Conservation (phyloP, 2,329 filamentous ascomycete genomes). For the Xylaria sp. region DNA sequence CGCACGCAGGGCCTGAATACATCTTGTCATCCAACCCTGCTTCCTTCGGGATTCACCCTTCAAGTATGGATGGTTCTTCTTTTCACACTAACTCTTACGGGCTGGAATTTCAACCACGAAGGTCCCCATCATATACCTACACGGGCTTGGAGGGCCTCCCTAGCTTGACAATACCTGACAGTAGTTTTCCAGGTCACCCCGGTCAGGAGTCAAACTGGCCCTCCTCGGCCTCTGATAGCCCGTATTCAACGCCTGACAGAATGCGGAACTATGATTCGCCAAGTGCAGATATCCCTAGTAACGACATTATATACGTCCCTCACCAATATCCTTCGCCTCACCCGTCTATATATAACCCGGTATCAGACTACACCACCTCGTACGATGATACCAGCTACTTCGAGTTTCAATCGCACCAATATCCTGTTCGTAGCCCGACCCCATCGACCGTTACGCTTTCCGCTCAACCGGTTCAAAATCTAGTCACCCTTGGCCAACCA, state of each 20-base stretch:
- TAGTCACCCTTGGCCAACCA: slow-evolving; percentile 53
- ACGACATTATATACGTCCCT: slow-evolving; percentile 36
- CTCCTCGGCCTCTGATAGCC: slow-evolving; percentile 55
- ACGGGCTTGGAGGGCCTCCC: slow-evolving; percentile 40
- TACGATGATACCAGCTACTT: slow-evolving; percentile 46
- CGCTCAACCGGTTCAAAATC: slow-evolving; percentile 54
- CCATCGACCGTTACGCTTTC: slow-evolving; percentile 51
- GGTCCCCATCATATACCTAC: slow-evolving; percentile 36
- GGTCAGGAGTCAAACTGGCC: slow-evolving; percentile 49
- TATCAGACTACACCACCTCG: slow-evolving; percentile 45
- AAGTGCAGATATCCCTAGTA: slow-evolving; percentile 25
- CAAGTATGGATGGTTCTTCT: slow-evolving; percentile 35
- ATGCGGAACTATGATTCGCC: slow-evolving; percentile 35
- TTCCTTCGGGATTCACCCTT: slow-evolving; percentile 34
- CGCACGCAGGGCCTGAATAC: slow-evolving; percentile 29
- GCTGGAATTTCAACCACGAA: slow-evolving; percentile 39
- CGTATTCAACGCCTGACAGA: slow-evolving; percentile 51
- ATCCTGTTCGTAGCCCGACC: slow-evolving; percentile 57
- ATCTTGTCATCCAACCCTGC: slow-evolving; percentile 28
- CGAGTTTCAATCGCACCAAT: slow-evolving; percentile 44
- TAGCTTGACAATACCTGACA: slow-evolving; percentile 43
- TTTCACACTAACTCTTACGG: slow-evolving; percentile 32
- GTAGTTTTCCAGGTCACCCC: slow-evolving; percentile 41
- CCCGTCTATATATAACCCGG: slow-evolving; percentile 42
- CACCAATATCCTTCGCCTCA: slow-evolving; percentile 38